Conservation (phyloP, 2,329 filamentous ascomycete genomes). For the Colletotrichum truncatum region DNA sequence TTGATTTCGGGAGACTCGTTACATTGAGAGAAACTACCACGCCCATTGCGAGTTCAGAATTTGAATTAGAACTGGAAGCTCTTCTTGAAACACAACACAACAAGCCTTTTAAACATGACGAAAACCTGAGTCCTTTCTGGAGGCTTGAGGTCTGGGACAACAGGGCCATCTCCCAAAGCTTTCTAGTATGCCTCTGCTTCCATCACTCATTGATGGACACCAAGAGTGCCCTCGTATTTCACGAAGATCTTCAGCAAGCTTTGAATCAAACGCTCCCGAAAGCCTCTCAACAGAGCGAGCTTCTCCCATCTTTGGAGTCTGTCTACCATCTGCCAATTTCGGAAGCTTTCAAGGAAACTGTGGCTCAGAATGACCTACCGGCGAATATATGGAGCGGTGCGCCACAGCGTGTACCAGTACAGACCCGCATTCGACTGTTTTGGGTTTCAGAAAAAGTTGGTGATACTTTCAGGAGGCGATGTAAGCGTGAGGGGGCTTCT, state of each 20-base stretch:
- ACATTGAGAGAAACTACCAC: not conserved
- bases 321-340: not conserved
- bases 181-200: not conserved
- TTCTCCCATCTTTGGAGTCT: not conserved
- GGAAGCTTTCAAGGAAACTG: not conserved
- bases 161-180: not conserved
- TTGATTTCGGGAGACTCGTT: not conserved
- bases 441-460: not conserved
- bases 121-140: not conserved
- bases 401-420: not conserved
- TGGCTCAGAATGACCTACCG: not conserved
- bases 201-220: not conserved
- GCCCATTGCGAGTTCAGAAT: not conserved
- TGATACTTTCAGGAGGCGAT: not conserved
- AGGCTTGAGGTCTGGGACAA: not conserved
- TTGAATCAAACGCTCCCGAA: not conserved
- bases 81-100: not conserved
- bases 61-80: not conserved
- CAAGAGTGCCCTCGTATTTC: not conserved
- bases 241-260: not conserved
- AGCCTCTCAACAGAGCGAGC: not conserved
- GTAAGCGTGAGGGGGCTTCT: not conserved
- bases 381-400: not conserved
- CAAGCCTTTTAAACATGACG: not conserved
- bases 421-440: not conserved